Conservation (phyloP, 1,284 basidiomycete species). For the Sporisorium iseilematis-ciliati region DNA sequence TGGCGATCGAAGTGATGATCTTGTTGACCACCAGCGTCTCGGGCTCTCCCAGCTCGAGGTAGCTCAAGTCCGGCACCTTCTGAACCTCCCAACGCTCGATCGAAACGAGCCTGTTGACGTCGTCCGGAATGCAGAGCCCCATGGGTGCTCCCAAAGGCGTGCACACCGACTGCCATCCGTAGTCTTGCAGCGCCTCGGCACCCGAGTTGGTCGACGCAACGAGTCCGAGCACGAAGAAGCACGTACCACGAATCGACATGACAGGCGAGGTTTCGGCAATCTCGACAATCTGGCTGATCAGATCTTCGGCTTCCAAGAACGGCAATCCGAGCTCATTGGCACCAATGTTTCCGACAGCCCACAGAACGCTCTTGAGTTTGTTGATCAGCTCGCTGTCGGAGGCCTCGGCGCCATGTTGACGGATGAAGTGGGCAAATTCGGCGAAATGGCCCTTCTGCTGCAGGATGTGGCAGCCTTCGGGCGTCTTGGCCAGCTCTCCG, state of each 20-base stretch:
- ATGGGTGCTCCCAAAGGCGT: conserved; percentile 88
- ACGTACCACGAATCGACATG: conserved; percentile 92
- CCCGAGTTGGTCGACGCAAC: conserved; percentile 81
- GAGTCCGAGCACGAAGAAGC: conserved; percentile 92
- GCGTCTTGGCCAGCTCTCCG: conserved; percentile 95
- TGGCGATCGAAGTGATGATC: conserved; percentile 88
- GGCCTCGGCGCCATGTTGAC: conserved; percentile 85
- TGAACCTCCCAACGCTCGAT: conserved; percentile 79
- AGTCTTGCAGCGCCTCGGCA: conserved; percentile 86
- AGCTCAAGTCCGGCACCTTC: conserved; percentile 26
- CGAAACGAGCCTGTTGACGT: conserved; percentile 85
- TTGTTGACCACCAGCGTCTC: conserved; percentile 81
- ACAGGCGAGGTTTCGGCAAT: conserved; percentile 90
- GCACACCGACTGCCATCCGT: conserved; percentile 82
- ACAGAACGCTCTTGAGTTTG: conserved; percentile 93
- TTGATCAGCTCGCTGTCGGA: conserved; percentile 85
- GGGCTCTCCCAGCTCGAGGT: conserved; percentile 67
- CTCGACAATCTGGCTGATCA: conserved; percentile 87
- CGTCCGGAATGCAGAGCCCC: conserved; percentile 87
- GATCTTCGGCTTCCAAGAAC: conserved; percentile 93
- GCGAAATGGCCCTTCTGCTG: conserved; percentile 89
- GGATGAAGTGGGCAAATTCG: conserved; percentile 90
- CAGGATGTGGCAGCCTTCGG: conserved; percentile 89
- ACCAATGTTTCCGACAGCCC: conserved; percentile 96
- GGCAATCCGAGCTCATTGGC: conserved; percentile 89